Percentiles rank a stretch among this genome's conserved stretches.
phyloP scores from a whole-genome alignment of 2,329 filamentous ascomycete genomes.

The Dactylella cylindrospora region DNA sequence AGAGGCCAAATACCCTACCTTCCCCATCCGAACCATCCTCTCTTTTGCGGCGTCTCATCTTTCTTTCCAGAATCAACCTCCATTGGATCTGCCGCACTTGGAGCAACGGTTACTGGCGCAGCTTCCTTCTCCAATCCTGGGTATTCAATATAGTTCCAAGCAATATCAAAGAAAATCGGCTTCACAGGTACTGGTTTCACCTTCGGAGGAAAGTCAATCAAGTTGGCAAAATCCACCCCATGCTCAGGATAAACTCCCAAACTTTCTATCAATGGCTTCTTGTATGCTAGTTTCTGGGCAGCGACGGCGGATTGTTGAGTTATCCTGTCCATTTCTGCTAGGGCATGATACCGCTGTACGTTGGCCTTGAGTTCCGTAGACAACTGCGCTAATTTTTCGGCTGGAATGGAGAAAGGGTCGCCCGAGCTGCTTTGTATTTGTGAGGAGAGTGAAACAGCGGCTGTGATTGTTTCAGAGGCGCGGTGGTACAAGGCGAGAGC shows the following conservation, averaged over 20 bases:
- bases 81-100: conserved; percentile 27
- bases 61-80: conserved; percentile 46
- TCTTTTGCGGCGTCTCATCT: conserved; percentile 40
- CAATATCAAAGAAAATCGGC: conserved; percentile 91
- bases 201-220: conserved; percentile 85
- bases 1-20: conserved; percentile 34
- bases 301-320: conserved; percentile 22
- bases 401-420: conserved; percentile 66
- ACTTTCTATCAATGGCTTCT: conserved; percentile 69
- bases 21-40: conserved; percentile 47
- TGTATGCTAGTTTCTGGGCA: conserved; percentile 58
- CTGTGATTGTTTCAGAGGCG: conserved; percentile 60
- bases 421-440: conserved; percentile 58
- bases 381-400: conserved; percentile 62
- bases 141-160: conserved; percentile 97
- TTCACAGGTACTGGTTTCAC: conserved; percentile 84
- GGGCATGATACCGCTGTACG: conserved; percentile 76
- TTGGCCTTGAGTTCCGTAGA: conserved; percentile 67
- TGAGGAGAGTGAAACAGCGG: conserved; percentile 52
- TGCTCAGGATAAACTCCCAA: conserved; percentile 73
- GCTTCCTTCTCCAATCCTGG: conserved; percentile 59
- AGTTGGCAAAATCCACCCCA: conserved; percentile 71
- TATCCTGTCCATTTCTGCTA: conserved; percentile 70
- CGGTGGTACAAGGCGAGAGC: conserved; percentile 81
- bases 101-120: conserved; percentile 15